Evolutionary conservation across 106 monocot genomes (phyloP), one percentile per base, ranked within the genome.

Genomic region (Dendrobium huoshanense): DNA sequence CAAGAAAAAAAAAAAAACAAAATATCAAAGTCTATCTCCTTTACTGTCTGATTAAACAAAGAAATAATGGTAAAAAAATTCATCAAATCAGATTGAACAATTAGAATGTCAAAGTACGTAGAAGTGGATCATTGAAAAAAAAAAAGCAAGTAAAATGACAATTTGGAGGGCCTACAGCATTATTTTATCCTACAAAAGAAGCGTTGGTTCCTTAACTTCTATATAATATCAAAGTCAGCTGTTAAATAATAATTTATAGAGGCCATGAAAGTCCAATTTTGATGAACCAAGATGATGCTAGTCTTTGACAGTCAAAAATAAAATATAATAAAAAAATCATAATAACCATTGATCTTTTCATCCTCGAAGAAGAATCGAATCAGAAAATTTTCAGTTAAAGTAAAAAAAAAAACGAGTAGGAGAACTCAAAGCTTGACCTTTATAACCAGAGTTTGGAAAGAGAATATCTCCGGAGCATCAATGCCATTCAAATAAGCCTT

Each of bases 401-500:
- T 0, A 61, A n/a, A n/a, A 13, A 58, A 19, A 58, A 18, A 2
- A 7, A 0, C 61, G 61, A 70, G 33, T 37, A 74, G 43, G n/a
- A 49, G 49, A 49, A 15, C 4, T 41, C 19, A 51, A 77, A 78
- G 5, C 4, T 29, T 55, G 51, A 94, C 94, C 91, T 94, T 94
- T 48, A 94, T 92, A 24, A 87, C 15, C 13, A 94, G 80, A 7
- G 92, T 90, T 76, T 65, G 76, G 18, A 83, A 37, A 17, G 86
- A 85, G 77, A 88, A 94, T 7, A 94, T 90, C 11, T 86, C 80
- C 1, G 94, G 94, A 9, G 90, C 88, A 78, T 94, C 94, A 22
- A 94, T 92, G 4, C 94, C 94, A 79, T 94, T 92, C 65, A 94
- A 78, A 78, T 92, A 94, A 56, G 94, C 94, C 76, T 94, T 94